Conservation (phyloP, 1,284 basidiomycete genomes). For the Phellopilus nigrolimitatus region DNA sequence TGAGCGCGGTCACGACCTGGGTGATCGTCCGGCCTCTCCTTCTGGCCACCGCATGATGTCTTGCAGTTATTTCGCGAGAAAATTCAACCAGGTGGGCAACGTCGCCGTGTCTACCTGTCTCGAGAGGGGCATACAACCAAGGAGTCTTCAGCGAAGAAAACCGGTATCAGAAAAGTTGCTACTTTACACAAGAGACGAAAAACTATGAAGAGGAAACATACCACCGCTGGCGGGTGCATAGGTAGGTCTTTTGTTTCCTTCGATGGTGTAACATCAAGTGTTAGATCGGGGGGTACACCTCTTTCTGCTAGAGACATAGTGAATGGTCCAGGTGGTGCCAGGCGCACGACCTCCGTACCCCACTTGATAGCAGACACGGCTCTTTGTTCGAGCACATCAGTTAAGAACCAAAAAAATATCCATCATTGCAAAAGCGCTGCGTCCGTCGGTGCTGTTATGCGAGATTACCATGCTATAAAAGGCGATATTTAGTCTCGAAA, state of each 20-base stretch:
- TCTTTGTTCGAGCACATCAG: not conserved
- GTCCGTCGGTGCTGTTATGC: slow-evolving; percentile 12
- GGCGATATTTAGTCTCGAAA: no score
- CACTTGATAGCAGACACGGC: not conserved
- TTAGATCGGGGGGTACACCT: not conserved
- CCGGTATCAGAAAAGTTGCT: no score
- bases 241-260: no score
- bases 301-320: not conserved
- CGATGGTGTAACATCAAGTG: not conserved
- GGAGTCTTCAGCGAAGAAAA: no score
- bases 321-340: slow-evolving; percentile 4
- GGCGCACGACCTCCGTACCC: slow-evolving; percentile 4
- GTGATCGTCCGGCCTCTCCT: slow-evolving; percentile 19
- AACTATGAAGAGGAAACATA: no score
- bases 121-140: no score
- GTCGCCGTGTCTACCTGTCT: no score
- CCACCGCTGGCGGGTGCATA: no score
- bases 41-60: slow-evolving; percentile 13
- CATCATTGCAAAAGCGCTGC: slow-evolving; percentile 3
- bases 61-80: slow-evolving; percentile 14
- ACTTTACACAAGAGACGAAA: no score
- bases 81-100: no score
- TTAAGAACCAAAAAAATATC: slow-evolving; percentile 2
- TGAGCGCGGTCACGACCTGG: slow-evolving; percentile 21
- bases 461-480: slow-evolving; percentile 6